These are phyloP conservation scores for Wickerhamomyces bovis DNA, from an alignment of 805 yeast species.

Conservation along the genomic window DNA sequence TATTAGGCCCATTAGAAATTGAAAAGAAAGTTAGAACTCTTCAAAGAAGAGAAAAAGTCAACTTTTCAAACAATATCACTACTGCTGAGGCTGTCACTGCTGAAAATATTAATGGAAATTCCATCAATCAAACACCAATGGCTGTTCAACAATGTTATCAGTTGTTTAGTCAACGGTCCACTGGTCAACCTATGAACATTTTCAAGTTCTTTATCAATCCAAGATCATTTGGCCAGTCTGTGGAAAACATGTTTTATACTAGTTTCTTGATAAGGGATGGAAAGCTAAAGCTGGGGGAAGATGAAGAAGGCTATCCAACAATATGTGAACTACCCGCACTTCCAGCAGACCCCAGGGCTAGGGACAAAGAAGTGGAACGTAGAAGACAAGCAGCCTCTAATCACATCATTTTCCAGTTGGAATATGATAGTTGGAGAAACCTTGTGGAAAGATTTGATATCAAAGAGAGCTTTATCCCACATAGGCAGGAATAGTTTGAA, in stretches of 20 bases:
- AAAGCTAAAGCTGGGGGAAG: slow-evolving; percentile 47
- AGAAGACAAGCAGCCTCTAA: slow-evolving; percentile 29
- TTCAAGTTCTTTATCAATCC: slow-evolving; percentile 73
- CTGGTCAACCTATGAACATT: slow-evolving; percentile 42
- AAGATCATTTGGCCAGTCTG: slow-evolving; percentile 63
- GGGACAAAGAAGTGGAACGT: slow-evolving; percentile 21
- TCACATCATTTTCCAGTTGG: slow-evolving; percentile 72
- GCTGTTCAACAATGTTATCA: slow-evolving; percentile 52
- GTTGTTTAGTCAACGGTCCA: slow-evolving; percentile 29
- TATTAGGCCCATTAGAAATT: slow-evolving; percentile 65
- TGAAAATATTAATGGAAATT: slow-evolving; percentile 41
- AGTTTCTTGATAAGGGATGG: slow-evolving; percentile 79
- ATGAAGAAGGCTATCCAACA: slow-evolving; percentile 40
- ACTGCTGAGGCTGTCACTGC: slow-evolving; percentile 54
- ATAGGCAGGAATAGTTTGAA: slow-evolving; percentile 24
- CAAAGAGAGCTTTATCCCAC: slow-evolving; percentile 45
- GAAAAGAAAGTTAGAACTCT: slow-evolving; percentile 39
- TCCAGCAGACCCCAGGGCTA: slow-evolving; percentile 21
- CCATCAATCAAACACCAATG: slow-evolving; percentile 57
- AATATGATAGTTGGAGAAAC: slow-evolving; percentile 57
- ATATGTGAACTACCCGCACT: slow-evolving; percentile 28
- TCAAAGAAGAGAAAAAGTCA: slow-evolving; percentile 37
- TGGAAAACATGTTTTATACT: slow-evolving; percentile 79
- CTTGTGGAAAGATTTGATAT: slow-evolving; percentile 52
- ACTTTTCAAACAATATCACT: slow-evolving; percentile 32